Evolutionary conservation across 2,329 filamentous ascomycete species (phyloP), one percentile per base, ranked within the genome.

Genomic region (Eutypa lata): DNA sequence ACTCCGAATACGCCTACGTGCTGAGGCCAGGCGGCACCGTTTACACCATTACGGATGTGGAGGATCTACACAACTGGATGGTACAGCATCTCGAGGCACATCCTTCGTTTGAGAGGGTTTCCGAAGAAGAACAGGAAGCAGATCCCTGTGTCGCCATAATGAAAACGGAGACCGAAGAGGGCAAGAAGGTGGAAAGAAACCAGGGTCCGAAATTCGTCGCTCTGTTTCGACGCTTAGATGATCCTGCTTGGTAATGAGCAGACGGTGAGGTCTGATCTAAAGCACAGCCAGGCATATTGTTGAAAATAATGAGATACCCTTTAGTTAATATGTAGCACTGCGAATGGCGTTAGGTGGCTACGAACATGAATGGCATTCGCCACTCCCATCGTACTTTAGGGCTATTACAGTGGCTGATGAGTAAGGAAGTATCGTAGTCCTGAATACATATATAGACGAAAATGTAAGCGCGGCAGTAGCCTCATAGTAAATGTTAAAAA

Each of bases 41-140:
- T 42, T 99, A 97, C 69, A 97, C 93, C 1, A 97, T 99, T 64
- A 99, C 94, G 1, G 94, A 99, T 73, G 94, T 99, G 42, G 88
- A 96, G 73, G 91, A 96, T 66, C 76, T 99, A 69, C 91, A 97
- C 70, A 74, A 86, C 61, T 97, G 93, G 93, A 96, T 97, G 87
- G 87, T 93, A 50, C 81, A 83, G 67, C 91, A 97, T 73, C 88
- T 97, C 61, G 83, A 88, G 52, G 82, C 79, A 26, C 89, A 92
- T 67, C 85, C 84, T 16, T 82, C 89, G 47, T 97, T 96, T 71
- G 88, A 91, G 73, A 78, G 90, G 56, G 78, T 97, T 4, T 62
- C 79, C 0, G 82, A 86, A 55, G 82, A 84, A 56, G 88, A 90
- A 57, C 78, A 84, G 61, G 83, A 87, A 53, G 76, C 73, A 28